phyloP scores from a whole-genome alignment of 1,139 yeast species.

The Taphrina flavorubra region DNA sequence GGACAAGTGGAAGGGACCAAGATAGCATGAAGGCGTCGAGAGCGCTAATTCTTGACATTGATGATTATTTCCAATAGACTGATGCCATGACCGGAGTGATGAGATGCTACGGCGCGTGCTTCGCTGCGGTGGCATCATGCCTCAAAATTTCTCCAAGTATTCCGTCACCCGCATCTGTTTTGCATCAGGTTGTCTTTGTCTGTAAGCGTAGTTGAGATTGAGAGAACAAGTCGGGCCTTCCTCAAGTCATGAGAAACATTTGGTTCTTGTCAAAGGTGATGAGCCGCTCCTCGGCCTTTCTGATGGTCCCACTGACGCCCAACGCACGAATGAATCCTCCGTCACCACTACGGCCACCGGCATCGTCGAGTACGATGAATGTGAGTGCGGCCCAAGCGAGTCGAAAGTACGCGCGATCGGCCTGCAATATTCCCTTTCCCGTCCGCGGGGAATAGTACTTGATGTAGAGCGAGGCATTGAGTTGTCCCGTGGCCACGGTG shows the following conservation, averaged over 20 bases:
- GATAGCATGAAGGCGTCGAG: too few relatives aligned
- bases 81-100: too few relatives aligned
- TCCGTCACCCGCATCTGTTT: too few relatives aligned
- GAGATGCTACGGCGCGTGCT: too few relatives aligned
- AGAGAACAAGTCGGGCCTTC: too few relatives aligned
- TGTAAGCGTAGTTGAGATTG: too few relatives aligned
- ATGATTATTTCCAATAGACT: too few relatives aligned
- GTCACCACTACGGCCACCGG: conserved; percentile 55
- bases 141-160: too few relatives aligned
- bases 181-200: too few relatives aligned
- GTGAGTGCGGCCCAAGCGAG: conserved; percentile 72
- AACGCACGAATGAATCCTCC: conserved; percentile 63
- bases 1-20: too few relatives aligned
- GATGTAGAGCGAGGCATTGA: conserved; percentile 53
- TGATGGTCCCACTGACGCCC: conserved; percentile 86
- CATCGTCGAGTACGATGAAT: conserved; percentile 54
- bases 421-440: conserved; percentile 81
- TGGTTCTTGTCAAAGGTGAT: conserved; percentile 34
- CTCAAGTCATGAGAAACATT: conserved; percentile 17
- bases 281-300: conserved; percentile 68
- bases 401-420: conserved; percentile 69
- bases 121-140: too few relatives aligned
- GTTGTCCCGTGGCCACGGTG: conserved; percentile 74
- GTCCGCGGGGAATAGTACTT: conserved; percentile 84
- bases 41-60: too few relatives aligned